phyloP scores from a whole-genome alignment of 768 basidiomycete species.

The Lactarius pseudohatsudake region DNA sequence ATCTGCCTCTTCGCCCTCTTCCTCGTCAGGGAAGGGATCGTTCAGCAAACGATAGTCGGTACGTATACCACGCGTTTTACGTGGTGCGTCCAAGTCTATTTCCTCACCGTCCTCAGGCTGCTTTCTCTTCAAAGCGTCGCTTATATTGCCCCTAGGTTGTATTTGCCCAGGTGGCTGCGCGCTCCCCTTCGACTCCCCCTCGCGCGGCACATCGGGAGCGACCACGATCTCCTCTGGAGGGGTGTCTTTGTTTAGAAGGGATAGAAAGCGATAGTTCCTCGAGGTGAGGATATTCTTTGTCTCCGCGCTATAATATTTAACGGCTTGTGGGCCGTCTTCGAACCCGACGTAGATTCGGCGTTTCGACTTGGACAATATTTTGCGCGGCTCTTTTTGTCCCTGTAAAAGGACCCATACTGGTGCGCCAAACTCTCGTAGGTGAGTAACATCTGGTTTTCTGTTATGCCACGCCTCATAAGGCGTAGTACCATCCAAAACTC shows the following conservation, averaged over 20 bases:
- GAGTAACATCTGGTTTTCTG: neutral
- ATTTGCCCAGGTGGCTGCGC: no score
- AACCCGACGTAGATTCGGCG: neutral
- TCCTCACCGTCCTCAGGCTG: no score
- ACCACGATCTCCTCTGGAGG: neutral
- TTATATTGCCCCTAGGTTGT: no score
- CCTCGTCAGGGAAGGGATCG: no score
- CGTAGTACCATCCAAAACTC: neutral
- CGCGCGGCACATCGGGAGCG: neutral
- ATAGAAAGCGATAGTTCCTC: neutral
- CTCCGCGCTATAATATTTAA: neutral
- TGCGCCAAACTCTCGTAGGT: neutral
- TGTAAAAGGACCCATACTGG: neutral
- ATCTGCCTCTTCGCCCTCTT: no score
- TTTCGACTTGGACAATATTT: neutral
- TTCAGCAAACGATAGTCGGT: no score
- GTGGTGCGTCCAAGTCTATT: no score
- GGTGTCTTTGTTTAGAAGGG: no score
- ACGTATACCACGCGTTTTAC: no score
- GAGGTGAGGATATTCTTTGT: neutral
- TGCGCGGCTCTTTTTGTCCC: neutral
- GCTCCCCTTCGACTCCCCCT: neutral
- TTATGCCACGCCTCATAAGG: neutral
- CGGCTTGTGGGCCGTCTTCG: neutral
- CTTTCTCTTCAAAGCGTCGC: no score